Base-by-base conservation (phyloP, 805 yeast genomes). In the Candida hispaniensis region DNA sequence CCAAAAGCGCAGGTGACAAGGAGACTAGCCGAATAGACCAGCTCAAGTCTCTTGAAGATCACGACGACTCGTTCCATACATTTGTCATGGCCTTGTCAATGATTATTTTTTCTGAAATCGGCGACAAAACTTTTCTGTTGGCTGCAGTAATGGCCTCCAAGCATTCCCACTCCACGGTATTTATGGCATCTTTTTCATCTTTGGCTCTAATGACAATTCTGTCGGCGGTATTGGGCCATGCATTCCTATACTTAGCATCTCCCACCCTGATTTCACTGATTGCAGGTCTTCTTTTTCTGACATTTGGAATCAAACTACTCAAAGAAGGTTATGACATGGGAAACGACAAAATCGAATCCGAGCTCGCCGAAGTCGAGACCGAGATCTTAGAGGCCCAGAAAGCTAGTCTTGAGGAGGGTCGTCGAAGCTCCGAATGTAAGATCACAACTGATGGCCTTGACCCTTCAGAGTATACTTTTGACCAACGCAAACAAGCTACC, bases 121-220 rank as follows among this genome's bases (percentile, higher is more conserved):
- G 98, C 41, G 99, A 91, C 57, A 91, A 91, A 61, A 91, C 99
- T 0, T 91, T 91, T 54, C 67, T 91, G 45, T 83, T 91, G 48
- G 96, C 98, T 20, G 97, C 96, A 2, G 66, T 91, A 45, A 86
- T 91, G 95, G 94, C 97, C 18, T 91, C 91, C 97, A 80, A 82
- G 53, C 77, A 85, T 58, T 72, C 86, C 12, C 69, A 93, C 49
- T 49, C 69, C 50, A 66, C 82, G 29, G 97, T 91, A n/a, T 88
- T 91, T 54, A 64, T 82, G 6, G 75, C 95, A 10, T 91, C 94
- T 3, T 82, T 83, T 45, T 55, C 79, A 9, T 83, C 97, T 2
- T 67, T 91, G 49, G 81, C 73, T 3, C 56, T 91, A 38, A 91
- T 91, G 98, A 85, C 98, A 1, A 64, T 91, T 7, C 66, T 91